phyloP scores from a whole-genome alignment of 2,329 filamentous ascomycete species.

The Pyrenochaeta sp. region DNA sequence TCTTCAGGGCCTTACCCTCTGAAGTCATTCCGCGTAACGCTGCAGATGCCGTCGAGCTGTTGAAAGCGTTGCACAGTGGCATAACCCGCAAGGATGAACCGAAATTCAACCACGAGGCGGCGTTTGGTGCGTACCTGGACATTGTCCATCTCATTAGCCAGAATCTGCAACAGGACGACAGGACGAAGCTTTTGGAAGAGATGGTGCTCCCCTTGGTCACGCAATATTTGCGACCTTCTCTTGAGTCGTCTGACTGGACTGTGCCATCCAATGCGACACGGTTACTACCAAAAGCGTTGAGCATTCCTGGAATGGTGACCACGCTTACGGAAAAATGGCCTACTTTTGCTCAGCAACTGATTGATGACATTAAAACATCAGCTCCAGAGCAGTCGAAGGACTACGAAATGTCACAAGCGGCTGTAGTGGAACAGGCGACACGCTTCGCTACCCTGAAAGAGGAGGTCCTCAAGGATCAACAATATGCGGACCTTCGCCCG shows the following conservation, averaged over 20 bases:
- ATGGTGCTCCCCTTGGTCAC: constrained; percentile 61
- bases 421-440: constrained; percentile 69
- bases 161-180: constrained; percentile 53
- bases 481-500: constrained; percentile 11
- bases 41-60: constrained; percentile 66
- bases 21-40: constrained; percentile 62
- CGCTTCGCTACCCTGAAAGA: constrained; percentile 67
- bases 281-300: constrained; percentile 52
- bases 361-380: constrained; percentile 73
- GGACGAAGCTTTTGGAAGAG: constrained; percentile 54
- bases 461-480: constrained; percentile 19
- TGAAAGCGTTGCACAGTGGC: constrained; percentile 73
- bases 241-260: constrained; percentile 59
- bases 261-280: constrained; percentile 52
- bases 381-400: constrained; percentile 83
- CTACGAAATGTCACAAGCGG: constrained; percentile 74
- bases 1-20: constrained; percentile 66
- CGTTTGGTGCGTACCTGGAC: constrained; percentile 79
- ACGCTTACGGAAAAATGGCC: constrained; percentile 68
- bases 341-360: constrained; percentile 66
- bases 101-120: constrained; percentile 69
- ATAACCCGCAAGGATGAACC: constrained; percentile 78
- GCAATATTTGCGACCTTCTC: constrained; percentile 60
- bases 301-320: constrained; percentile 52
- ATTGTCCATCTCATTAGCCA: constrained; percentile 60